phyloP scores from a whole-genome alignment of 2,329 filamentous ascomycete genomes.

The Didymella pinodella region DNA sequence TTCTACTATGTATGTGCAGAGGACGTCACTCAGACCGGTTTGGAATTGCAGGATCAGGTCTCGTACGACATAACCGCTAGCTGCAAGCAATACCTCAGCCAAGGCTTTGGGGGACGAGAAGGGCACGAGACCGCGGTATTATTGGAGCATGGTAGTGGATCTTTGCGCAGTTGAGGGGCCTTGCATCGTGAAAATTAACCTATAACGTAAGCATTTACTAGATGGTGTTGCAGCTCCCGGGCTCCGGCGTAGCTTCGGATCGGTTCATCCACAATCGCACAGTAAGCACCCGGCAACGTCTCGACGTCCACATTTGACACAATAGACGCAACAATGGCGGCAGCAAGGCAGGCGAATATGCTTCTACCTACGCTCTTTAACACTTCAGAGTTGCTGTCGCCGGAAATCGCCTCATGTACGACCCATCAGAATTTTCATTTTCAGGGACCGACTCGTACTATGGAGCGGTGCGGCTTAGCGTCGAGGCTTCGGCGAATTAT shows the following conservation, averaged over 20 bases:
- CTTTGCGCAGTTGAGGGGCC: not conserved
- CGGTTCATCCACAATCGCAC: not conserved
- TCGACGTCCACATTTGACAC: not conserved
- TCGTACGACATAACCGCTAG: not conserved
- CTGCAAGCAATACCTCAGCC: not conserved
- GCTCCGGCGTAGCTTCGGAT: not conserved
- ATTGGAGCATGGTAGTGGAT: not conserved
- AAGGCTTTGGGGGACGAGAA: not conserved
- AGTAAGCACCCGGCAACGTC: not conserved
- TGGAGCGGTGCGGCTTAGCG: not conserved
- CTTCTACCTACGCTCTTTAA: not conserved
- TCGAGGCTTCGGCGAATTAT: conserved; percentile 19
- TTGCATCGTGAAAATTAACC: not conserved
- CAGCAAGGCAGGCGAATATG: not conserved
- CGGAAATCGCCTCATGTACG: conserved; percentile 3
- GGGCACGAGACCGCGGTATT: conserved; percentile 1
- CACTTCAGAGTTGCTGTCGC: not conserved
- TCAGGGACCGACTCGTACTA: not conserved
- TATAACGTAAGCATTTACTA: conserved; percentile 12
- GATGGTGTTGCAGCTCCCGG: conserved; percentile 4
- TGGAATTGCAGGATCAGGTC: not conserved
- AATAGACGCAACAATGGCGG: not conserved
- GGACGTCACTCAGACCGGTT: not conserved
- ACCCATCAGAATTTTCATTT: not conserved
- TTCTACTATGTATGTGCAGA: not conserved